phyloP scores from a whole-genome alignment of 805 yeast genomes.

The Hagleromyces aurorensis region DNA sequence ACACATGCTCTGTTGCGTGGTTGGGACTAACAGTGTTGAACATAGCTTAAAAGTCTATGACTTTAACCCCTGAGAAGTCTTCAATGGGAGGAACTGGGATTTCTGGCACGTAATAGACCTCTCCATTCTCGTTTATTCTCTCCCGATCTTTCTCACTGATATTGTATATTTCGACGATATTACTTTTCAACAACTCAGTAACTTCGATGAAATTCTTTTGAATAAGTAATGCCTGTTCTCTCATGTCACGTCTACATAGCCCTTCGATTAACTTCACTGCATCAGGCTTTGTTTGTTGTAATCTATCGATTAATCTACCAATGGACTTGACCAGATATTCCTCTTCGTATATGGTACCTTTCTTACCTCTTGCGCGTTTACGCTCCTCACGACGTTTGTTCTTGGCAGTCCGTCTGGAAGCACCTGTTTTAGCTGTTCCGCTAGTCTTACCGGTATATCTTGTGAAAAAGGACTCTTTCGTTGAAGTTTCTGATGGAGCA shows the following conservation, averaged over 20 bases:
- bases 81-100: conserved; percentile 62
- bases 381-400: conserved; percentile 93
- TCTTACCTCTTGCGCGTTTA: conserved; percentile 92
- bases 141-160: conserved; percentile 83
- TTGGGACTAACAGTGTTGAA: not conserved
- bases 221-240: conserved; percentile 74
- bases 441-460: conserved; percentile 93
- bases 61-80: conserved; percentile 50
- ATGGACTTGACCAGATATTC: conserved; percentile 85
- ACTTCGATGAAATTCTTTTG: conserved; percentile 61
- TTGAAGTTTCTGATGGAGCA: conserved; percentile 90
- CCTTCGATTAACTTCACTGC: conserved; percentile 68
- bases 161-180: conserved; percentile 66
- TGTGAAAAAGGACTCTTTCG: conserved; percentile 88
- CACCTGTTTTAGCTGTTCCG: conserved; percentile 96
- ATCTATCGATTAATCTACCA: conserved; percentile 79
- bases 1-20: not conserved
- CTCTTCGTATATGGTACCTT: conserved; percentile 96
- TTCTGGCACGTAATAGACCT: conserved; percentile 67
- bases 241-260: conserved; percentile 59
- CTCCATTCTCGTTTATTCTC: conserved; percentile 83
- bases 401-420: conserved; percentile 84
- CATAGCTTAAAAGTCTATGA: conserved; percentile 46
- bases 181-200: conserved; percentile 44
- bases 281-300: conserved; percentile 67